Conservation (phyloP, 257 asterid genomes). For the Echium plantagineum region DNA sequence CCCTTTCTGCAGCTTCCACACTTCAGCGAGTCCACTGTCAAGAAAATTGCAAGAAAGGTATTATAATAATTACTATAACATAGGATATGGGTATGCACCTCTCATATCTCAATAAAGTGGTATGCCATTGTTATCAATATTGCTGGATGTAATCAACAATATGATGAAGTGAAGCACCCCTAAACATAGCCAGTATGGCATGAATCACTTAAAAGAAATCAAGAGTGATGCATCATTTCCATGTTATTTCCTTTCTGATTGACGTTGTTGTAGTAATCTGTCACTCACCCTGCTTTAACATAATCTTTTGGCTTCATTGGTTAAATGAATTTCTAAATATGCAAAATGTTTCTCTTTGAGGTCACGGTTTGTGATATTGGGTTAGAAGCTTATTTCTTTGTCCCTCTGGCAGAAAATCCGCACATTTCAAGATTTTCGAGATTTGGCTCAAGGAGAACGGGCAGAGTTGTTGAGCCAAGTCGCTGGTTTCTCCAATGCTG, state of each 20-base stretch:
- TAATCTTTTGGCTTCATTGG: neutral
- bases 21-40: slow-evolving; percentile 75
- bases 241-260: neutral
- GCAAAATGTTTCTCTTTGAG: neutral
- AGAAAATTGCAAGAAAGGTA: slow-evolving; percentile 88
- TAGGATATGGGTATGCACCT: too few species aligned
- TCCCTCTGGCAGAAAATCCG: slow-evolving; percentile 59
- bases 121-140: too few species aligned
- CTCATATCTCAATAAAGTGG: too few species aligned
- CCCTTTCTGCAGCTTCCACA: slow-evolving; percentile 97
- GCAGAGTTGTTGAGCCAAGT: slow-evolving; percentile 67
- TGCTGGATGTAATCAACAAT: too few species aligned
- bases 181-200: too few species aligned
- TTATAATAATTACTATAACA: neutral
- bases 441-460: slow-evolving; percentile 67
- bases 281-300: neutral
- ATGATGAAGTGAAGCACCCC: neutral
- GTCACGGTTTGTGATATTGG: neutral
- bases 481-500: slow-evolving; percentile 66
- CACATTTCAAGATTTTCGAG: slow-evolving; percentile 71
- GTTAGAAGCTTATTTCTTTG: slow-evolving; percentile 4
- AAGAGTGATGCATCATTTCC: neutral
- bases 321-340: neutral
- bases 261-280: neutral
- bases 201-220: neutral